Evolutionary conservation across 2,329 filamentous ascomycete species (phyloP), one percentile per base, ranked within the genome.

Genomic region (Diplodia intermedia): DNA sequence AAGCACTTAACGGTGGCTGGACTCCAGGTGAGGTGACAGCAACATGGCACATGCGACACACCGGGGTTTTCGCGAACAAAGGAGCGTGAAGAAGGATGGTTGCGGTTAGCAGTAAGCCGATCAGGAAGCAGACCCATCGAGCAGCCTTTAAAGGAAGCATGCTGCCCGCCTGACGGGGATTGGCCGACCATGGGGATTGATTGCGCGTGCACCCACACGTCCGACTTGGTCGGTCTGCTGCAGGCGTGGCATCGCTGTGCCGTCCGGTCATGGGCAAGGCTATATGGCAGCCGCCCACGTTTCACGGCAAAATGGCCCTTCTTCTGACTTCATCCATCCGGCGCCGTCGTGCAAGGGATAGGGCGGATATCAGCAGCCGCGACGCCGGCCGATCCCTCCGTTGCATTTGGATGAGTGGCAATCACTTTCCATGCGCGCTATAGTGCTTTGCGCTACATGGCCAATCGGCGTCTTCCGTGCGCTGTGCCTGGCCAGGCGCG

Each of bases 281-380:
- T 4, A 38, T 12, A 38, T 38, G 36, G 36, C 36, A 38, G 36
- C 36, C 43, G 31, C 60, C 47, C 60, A 38, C 47, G 60, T 63
- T 63, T 49, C 60, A 63, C 60, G 60, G 60, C 15, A 63, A 63
- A 63, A 63, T 52, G 7, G 11, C 12, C 8, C 31, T 33, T 50
- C 33, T 62, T 33, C 31, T 7, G 60, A 52, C 60, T 40, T 52
- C 60, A 52, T 26, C 60, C 60, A 63, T 14, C 20, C 15, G 20
- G 43, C 57, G n/a, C 26, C 20, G 60, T 63, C 47, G 60, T 63
- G 60, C 60, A 63, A 63, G 60, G 60, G 60, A 63, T 63, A 63
- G 18, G 14, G 20, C 60, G 60, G 29, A 20, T 20, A 15, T 12
- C 23, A 52, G 43, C 40, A 47, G 43, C 43, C 43, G 43, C 43